These are phyloP conservation scores for Ulota crispa DNA, from an alignment of 225 moss, liverwort and hornwort species.

Conservation along the genomic window DNA sequence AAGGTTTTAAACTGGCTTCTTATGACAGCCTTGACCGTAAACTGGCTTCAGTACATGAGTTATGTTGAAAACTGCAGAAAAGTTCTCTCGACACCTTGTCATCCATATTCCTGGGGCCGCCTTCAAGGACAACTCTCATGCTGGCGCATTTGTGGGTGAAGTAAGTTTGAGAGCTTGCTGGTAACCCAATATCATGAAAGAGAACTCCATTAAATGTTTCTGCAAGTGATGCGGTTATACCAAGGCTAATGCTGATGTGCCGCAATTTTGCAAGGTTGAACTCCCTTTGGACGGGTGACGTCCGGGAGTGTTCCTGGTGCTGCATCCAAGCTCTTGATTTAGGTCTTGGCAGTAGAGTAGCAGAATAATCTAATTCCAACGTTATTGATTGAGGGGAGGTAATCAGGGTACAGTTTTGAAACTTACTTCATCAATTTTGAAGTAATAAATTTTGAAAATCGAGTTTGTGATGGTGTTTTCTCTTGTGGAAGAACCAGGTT, in stretches of 20 bases:
- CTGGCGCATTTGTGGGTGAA: conserved; percentile 83
- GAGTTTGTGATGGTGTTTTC: neutral
- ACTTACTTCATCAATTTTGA: neutral
- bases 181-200: neutral
- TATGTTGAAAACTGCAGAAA: conserved; percentile 51
- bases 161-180: conserved; percentile 39
- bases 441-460: neutral
- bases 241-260: no score
- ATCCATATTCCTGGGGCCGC: conserved; percentile 69
- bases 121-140: conserved; percentile 89
- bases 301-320: neutral
- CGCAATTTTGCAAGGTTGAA: neutral
- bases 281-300: neutral
- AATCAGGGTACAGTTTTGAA: neutral
- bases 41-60: neutral
- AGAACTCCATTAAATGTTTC: neutral
- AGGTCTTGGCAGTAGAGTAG: neutral
- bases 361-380: neutral
- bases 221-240: neutral
- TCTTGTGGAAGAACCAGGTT: neutral
- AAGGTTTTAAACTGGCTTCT: neutral
- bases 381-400: neutral
- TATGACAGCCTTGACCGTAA: neutral
- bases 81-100: conserved; percentile 92
- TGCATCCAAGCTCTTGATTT: neutral